Conservation (phyloP, 2,329 filamentous ascomycete species). For the Trichoderma sp. region DNA sequence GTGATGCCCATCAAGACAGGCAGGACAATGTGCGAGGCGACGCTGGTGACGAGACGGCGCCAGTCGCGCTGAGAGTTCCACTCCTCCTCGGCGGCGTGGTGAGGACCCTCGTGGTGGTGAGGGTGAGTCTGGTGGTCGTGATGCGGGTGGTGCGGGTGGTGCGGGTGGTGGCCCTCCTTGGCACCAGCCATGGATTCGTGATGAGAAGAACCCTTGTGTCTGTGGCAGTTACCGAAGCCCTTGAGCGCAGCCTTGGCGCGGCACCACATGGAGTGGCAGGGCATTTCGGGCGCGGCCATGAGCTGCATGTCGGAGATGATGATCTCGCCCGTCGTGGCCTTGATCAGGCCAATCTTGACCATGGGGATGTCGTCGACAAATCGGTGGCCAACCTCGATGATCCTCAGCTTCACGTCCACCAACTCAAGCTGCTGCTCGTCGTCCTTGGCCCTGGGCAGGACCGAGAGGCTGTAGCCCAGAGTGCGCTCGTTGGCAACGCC, state of each 20-base stretch:
- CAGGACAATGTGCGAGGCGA: slow-evolving; percentile 61
- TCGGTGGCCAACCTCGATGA: slow-evolving; percentile 56
- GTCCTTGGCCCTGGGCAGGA: slow-evolving; percentile 44
- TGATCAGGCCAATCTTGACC: slow-evolving; percentile 60
- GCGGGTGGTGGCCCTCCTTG: neutral
- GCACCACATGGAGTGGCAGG: slow-evolving; percentile 51
- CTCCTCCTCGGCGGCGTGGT: neutral
- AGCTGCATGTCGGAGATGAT: slow-evolving; percentile 50
- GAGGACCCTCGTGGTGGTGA: slow-evolving; percentile 25
- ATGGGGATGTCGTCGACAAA: slow-evolving; percentile 53
- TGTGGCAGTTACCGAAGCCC: slow-evolving; percentile 27
- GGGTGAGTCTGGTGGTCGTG: slow-evolving; percentile 24
- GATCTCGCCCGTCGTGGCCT: slow-evolving; percentile 53
- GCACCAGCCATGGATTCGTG: neutral
- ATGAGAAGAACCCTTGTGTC: neutral
- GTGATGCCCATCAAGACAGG: slow-evolving; percentile 67
- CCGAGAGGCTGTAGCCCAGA: slow-evolving; percentile 50
- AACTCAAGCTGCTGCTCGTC: slow-evolving; percentile 51
- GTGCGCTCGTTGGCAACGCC: slow-evolving; percentile 36
- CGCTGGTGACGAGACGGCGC: slow-evolving; percentile 46
- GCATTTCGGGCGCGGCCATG: slow-evolving; percentile 29
- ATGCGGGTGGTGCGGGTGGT: slow-evolving; percentile 20
- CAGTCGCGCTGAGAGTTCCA: slow-evolving; percentile 26
- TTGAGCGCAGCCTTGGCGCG: slow-evolving; percentile 40
- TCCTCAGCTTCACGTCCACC: slow-evolving; percentile 53